phyloP scores from a whole-genome alignment of 345 rosid genomes.

The Salix caprea region DNA sequence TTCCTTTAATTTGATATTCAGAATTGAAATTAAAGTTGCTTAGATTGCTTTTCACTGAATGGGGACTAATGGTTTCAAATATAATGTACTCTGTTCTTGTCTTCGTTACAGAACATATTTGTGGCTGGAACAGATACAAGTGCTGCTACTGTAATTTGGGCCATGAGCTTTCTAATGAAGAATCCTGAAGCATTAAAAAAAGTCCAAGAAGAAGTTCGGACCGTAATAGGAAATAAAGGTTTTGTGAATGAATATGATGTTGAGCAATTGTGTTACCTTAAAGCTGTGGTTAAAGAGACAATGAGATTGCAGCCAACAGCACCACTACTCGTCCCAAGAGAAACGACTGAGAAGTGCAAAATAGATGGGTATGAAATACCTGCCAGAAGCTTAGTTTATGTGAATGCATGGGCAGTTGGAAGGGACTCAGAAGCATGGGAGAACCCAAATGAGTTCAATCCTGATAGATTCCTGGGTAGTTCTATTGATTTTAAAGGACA shows the following conservation, averaged over 20 bases:
- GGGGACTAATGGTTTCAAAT: too few relatives aligned
- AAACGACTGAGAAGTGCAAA: slow-evolving; percentile 17
- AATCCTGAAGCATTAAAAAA: not conserved
- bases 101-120: slow-evolving; percentile 27
- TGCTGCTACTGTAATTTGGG: slow-evolving; percentile 40
- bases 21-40: slow-evolving; percentile 33
- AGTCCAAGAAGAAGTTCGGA: not conserved
- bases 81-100: not conserved
- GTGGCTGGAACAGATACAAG: slow-evolving; percentile 44
- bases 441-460: not conserved
- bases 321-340: slow-evolving; percentile 22
- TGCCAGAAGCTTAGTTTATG: not conserved
- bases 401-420: not conserved
- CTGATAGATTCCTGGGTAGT: not conserved
- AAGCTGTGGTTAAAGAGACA: not conserved
- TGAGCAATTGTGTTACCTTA: not conserved
- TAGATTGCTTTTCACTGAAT: not conserved
- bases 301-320: not conserved
- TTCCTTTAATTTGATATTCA: too few relatives aligned
- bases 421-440: slow-evolving; percentile 1
- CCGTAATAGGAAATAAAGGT: not conserved
- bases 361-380: slow-evolving; percentile 3
- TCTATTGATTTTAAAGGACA: not conserved
- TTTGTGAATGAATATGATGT: slow-evolving; percentile 7
- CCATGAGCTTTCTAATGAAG: slow-evolving; percentile 20